phyloP scores from a whole-genome alignment of 768 basidiomycete genomes.

The Tricholoma furcatifolium region DNA sequence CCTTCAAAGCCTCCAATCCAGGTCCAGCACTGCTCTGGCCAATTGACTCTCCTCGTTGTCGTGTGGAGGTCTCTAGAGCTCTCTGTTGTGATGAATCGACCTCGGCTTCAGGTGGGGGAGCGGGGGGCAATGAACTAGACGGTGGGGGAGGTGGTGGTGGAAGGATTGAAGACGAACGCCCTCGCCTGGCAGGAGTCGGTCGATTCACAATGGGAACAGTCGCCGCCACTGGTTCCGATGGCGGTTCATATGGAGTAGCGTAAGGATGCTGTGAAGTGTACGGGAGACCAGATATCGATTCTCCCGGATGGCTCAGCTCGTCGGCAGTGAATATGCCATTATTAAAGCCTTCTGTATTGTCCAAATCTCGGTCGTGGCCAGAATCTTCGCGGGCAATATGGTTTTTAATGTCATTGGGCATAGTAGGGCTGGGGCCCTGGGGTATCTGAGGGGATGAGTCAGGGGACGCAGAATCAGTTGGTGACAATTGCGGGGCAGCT shows the following conservation, averaged over 20 bases:
- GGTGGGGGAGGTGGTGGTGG: constrained; percentile 71
- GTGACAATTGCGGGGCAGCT: constrained; percentile 20
- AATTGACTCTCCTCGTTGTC: constrained; percentile 47
- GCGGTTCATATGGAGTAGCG: constrained; percentile 43
- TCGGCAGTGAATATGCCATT: constrained; percentile 46
- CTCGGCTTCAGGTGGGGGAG: constrained; percentile 40
- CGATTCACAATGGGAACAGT: constrained; percentile 28
- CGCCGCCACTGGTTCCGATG: constrained; percentile 23
- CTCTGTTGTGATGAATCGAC: constrained; percentile 27
- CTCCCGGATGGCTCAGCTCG: constrained; percentile 30
- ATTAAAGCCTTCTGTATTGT: constrained; percentile 41
- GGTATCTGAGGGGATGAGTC: constrained; percentile 42
- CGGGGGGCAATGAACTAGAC: constrained; percentile 55
- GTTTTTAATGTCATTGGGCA: constrained; percentile 36
- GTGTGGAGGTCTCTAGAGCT: constrained; percentile 34
- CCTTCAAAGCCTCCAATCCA: constrained; percentile 58
- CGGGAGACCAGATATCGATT: constrained; percentile 29
- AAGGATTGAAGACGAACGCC: constrained; percentile 55
- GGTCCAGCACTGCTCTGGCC: constrained; percentile 58
- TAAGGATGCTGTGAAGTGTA: constrained; percentile 48
- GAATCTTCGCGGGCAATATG: constrained; percentile 20
- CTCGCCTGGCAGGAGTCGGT: constrained; percentile 39
- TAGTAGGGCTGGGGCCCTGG: constrained; percentile 34
- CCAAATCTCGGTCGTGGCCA: constrained; percentile 28
- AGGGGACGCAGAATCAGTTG: constrained; percentile 45